Evolutionary conservation across 2,329 filamentous ascomycete species (phyloP).

Genomic region (Pyrenophora graminea): DNA sequence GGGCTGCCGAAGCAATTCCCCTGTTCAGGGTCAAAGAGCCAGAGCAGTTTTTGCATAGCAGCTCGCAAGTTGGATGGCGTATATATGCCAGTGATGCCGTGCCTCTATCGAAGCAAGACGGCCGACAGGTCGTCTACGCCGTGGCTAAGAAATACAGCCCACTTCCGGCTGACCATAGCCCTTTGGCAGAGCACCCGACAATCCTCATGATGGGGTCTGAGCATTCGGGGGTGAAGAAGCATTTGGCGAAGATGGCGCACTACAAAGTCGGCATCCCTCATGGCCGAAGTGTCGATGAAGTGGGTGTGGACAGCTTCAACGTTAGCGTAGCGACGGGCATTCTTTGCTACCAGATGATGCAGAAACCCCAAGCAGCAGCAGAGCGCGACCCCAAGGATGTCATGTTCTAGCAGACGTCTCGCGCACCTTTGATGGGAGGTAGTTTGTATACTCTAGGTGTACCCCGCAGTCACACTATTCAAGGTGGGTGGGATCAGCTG

Average conservation of each 20-base stretch:
- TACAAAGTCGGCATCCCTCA: conserved; percentile 65
- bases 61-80: conserved; percentile 74
- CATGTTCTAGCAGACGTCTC: conserved; percentile 26
- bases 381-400: conserved; percentile 16
- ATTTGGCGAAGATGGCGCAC: conserved; percentile 62
- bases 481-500: background rate
- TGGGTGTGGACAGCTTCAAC: conserved; percentile 84
- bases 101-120: conserved; percentile 17
- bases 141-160: conserved; percentile 21
- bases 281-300: conserved; percentile 51
- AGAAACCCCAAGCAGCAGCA: conserved; percentile 32
- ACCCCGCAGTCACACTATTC: too few relatives aligned
- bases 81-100: conserved; percentile 72
- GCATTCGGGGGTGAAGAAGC: conserved; percentile 32
- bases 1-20: conserved; percentile 79
- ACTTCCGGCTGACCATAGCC: conserved; percentile 28
- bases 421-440: background rate
- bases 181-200: conserved; percentile 60
- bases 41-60: conserved; percentile 69
- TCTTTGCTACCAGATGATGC: conserved; percentile 71
- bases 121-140: conserved; percentile 30
- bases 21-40: conserved; percentile 73
- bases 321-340: conserved; percentile 86
- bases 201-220: conserved; percentile 69
- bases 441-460: conserved; percentile 9